A percentile compares a stretch with the other conserved stretches of the same genome.
These are phyloP conservation scores for Aspergillus egyptiacus DNA, from an alignment of 495 filamentous ascomycete genomes.

Conservation along the genomic window DNA sequence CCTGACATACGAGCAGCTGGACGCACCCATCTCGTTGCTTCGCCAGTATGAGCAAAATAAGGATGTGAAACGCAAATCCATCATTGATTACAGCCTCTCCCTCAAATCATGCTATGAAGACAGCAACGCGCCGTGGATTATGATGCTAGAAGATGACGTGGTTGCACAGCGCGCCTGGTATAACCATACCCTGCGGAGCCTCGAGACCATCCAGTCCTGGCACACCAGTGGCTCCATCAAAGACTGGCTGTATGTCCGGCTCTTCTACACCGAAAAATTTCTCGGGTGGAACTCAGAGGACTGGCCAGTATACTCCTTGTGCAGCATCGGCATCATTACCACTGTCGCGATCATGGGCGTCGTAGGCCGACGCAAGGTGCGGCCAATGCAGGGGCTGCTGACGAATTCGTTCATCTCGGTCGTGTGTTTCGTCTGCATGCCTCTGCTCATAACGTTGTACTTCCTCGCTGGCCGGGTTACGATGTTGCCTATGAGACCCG, in stretches of 20 bases:
- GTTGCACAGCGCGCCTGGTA: constrained; percentile 49
- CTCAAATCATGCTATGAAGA: constrained; percentile 40
- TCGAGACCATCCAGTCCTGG: constrained; percentile 30
- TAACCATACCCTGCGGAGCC: constrained; percentile 33
- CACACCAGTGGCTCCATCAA: constrained; percentile 17
- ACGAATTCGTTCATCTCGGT: constrained; percentile 24
- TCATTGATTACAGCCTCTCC: constrained; percentile 46
- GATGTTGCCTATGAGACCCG: constrained; percentile 27
- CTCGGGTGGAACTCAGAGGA: constrained; percentile 52
- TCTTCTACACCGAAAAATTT: constrained; percentile 54
- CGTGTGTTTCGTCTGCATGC: constrained; percentile 25
- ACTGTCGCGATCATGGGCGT: constrained; percentile 19
- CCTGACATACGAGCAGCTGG: constrained; percentile 19
- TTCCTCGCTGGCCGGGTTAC: constrained; percentile 36
- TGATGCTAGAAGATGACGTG: constrained; percentile 52
- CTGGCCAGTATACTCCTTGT: constrained; percentile 38
- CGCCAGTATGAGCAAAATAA: constrained; percentile 25
- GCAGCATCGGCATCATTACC: constrained; percentile 23
- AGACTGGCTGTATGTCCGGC: constrained; percentile 47
- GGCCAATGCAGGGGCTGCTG: constrained; percentile 15
- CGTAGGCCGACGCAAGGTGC: constrained; percentile 10
- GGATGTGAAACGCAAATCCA: constrained; percentile 34
- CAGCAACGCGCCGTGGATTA: constrained; percentile 38
- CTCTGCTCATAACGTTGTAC: constrained; percentile 29
- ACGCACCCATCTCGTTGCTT: constrained; percentile 11